Evolutionary conservation across 208 protist genomes (phyloP), one percentile per base, ranked within the genome.

Genomic region (Polymyxa betae): DNA sequence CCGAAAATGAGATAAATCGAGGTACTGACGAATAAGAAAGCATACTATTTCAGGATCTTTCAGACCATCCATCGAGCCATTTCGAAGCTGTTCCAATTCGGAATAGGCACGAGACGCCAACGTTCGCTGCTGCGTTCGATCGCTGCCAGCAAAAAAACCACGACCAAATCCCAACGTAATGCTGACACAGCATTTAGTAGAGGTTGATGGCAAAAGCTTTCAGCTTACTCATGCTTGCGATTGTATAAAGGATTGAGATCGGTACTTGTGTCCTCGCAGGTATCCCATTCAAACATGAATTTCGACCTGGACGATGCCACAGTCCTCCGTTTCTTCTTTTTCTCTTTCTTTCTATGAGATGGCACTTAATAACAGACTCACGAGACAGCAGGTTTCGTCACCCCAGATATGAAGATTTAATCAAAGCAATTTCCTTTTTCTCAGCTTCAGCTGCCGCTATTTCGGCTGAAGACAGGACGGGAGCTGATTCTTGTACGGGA

Each of bases 191-290:
- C 49, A 60, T 5, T 60, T 29, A 60, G 5, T 60, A 29, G 12
- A 60, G 49, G 12, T 60, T 29, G 49, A 60, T 60, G 49, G 49
- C 5, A 60, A n/a, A n/a, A 60, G 24, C 24, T 60, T 5, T 29
- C 49, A 60, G 24, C 49, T 60, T 5, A 60, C 49, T 93, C 92
- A 87, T 92, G 91, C 90, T 90, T 91, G 46, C 92, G 82, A 38
- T 89, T 90, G 92, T 93, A 93, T 16, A 93, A 87, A 44, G 88
- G 88, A 64, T 93, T 93, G 0, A 92, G 29, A 90, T 92, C 92
- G 40, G 0, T 35, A 0, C 88, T 91, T 1, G 92, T 93, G 88
- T 93, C 92, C 52, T 93, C 91, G 0, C 45, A 43, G 0, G 68
- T 54, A 45, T 93, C 91, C 91, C 91, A 93, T 20, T 93, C 91